Conservation (phyloP, 805 yeast genomes). For the Teunomyces barrocoloradensis region DNA sequence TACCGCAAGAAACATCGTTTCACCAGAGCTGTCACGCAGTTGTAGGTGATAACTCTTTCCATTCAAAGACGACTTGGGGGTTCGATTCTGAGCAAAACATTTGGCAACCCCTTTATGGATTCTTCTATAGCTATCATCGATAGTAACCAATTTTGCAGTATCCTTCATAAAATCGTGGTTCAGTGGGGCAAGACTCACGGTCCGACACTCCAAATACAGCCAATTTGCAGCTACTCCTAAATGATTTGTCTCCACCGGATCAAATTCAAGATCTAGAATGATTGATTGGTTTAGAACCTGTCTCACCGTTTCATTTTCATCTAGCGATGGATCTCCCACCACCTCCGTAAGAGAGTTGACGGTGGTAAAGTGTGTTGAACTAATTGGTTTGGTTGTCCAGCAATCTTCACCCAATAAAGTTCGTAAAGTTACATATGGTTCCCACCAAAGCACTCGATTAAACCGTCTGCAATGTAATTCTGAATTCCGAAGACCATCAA, state of each 20-base stretch:
- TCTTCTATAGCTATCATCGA: constrained; percentile 36
- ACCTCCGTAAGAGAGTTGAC: constrained; percentile 49
- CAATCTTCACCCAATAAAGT: constrained; percentile 44
- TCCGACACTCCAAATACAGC: constrained; percentile 29
- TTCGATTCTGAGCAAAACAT: neutral
- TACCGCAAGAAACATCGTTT: constrained; percentile 21
- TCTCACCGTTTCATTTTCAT: constrained; percentile 26
- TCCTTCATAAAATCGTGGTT: constrained; percentile 7
- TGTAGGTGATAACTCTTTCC: constrained; percentile 9
- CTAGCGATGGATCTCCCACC: constrained; percentile 43
- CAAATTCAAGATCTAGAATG: constrained; percentile 36
- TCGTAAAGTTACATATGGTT: constrained; percentile 30
- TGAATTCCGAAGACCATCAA: neutral
- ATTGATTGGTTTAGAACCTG: constrained; percentile 41
- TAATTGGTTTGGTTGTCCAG: constrained; percentile 51
- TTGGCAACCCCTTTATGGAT: constrained; percentile 22
- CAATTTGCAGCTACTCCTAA: constrained; percentile 31
- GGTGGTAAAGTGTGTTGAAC: constrained; percentile 41
- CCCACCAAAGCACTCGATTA: constrained; percentile 18
- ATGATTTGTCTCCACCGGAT: constrained; percentile 23
- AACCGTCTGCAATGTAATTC: constrained; percentile 13
- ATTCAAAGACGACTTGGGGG: constrained; percentile 9
- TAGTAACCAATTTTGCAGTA: constrained; percentile 18
- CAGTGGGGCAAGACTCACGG: constrained; percentile 2
- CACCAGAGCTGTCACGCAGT: constrained; percentile 5